Evolutionary conservation across 2,329 filamentous ascomycete species (phyloP).

Genomic region (Acrocalymma vagum): DNA sequence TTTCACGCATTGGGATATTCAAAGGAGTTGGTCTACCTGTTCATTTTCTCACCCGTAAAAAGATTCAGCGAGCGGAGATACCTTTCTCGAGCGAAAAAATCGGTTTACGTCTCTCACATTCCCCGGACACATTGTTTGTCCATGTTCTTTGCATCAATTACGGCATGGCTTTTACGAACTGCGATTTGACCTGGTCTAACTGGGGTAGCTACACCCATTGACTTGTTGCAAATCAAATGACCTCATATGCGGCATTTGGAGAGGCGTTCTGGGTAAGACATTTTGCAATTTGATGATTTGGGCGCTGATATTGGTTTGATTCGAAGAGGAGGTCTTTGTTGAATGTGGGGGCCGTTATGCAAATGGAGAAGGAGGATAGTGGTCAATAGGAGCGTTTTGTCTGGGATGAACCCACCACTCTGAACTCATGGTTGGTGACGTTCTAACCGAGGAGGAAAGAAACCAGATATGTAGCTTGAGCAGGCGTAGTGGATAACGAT

Average conservation of each 20-base stretch:
- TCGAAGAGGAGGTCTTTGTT: too few relatives aligned
- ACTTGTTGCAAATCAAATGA: constrained; percentile 6
- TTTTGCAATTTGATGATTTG: too few relatives aligned
- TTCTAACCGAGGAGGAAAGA: too few relatives aligned
- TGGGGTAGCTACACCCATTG: constrained; percentile 4
- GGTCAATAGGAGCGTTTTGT: too few relatives aligned
- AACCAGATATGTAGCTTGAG: too few relatives aligned
- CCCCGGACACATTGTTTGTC: constrained; percentile 4
- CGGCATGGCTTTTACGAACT: constrained; percentile 21
- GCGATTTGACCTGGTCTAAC: constrained; percentile 13
- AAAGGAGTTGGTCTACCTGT: constrained; percentile 26
- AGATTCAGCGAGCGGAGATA: constrained; percentile 23
- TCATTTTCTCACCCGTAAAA: constrained; percentile 18
- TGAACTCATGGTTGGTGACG: too few relatives aligned
- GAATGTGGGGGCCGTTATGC: too few relatives aligned
- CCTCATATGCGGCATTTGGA: constrained; percentile 28
- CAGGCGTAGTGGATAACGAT: too few relatives aligned
- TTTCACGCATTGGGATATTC: constrained; percentile 31
- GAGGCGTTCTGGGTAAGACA: constrained; percentile 31
- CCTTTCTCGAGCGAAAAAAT: constrained; percentile 10
- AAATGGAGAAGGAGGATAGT: too few relatives aligned
- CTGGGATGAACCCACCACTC: too few relatives aligned
- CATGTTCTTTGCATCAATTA: constrained; percentile 11
- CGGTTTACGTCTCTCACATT: constrained; percentile 11
- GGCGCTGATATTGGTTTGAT: too few relatives aligned